These are phyloP conservation scores for Boechera stricta DNA, from an alignment of 345 rosid genomes.

Conservation along the genomic window DNA sequence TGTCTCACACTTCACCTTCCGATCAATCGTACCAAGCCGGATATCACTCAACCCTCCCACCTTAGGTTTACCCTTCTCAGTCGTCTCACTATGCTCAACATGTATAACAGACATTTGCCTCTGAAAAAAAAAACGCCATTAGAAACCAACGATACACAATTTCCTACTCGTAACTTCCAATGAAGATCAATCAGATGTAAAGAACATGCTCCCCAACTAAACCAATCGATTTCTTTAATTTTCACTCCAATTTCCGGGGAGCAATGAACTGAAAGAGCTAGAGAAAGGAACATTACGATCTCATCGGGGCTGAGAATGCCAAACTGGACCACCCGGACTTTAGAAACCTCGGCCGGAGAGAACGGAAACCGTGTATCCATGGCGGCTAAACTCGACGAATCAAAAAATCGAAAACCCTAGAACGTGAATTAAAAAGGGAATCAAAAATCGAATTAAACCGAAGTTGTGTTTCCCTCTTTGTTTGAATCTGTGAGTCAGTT, in stretches of 20 bases:
- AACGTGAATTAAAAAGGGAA: neutral
- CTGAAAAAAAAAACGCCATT: slow-evolving; percentile 48
- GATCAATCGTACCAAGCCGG: slow-evolving; percentile 87
- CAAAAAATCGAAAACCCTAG: slow-evolving; percentile 40
- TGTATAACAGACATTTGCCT: slow-evolving; percentile 97
- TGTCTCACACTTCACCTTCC: slow-evolving; percentile 91
- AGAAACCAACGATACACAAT: slow-evolving; percentile 10
- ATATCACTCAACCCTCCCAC: slow-evolving; percentile 81
- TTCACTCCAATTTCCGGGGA: slow-evolving; percentile 6
- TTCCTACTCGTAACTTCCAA: neutral
- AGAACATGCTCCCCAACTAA: slow-evolving; percentile 2
- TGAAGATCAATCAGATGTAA: neutral
- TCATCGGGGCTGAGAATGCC: slow-evolving; percentile 96
- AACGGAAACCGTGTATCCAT: slow-evolving; percentile 78
- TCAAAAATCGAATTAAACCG: neutral
- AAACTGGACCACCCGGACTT: slow-evolving; percentile 89
- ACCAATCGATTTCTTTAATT: neutral
- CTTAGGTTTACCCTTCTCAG: slow-evolving; percentile 93
- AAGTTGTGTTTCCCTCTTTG: slow-evolving; percentile 34
- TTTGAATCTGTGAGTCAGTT: slow-evolving; percentile 34
- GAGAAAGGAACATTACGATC: slow-evolving; percentile 65
- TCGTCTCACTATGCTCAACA: slow-evolving; percentile 87
- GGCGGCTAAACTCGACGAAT: slow-evolving; percentile 35
- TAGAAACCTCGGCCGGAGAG: slow-evolving; percentile 96
- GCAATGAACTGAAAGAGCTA: slow-evolving; percentile 26